Evolutionary conservation across 257 asterid genomes (phyloP), one percentile per base, ranked within the genome.

Genomic region (Rauvolfia tetraphylla): DNA sequence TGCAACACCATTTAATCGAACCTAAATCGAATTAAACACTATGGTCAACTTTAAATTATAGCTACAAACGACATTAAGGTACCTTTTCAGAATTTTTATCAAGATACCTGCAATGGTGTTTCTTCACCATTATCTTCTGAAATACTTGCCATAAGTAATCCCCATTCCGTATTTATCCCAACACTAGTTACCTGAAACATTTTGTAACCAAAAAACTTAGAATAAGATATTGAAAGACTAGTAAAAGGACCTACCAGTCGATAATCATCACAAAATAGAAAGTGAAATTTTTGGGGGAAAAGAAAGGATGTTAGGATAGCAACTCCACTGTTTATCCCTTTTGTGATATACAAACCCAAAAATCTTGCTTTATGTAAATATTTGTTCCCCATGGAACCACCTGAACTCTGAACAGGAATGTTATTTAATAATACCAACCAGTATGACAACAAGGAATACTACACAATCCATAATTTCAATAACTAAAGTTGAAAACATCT

Each of bases 61-160:
- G 49, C 31, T 41, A 66, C 22, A 49, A 29, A 27, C 42, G 20
- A 68, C 6, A n/a, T 34, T 7, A 65, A 70, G 4, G 46, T 11
- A 39, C 46, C 31, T 11, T 63, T 68, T 54, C 29, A 71, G 74
- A 65, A 61, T 67, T 74, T 57, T 67, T 41, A 77, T n/a, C 63
- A 58, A 72, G 41, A 39, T 53, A 93, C 99, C 98, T 95, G 99
- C 86, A 95, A 80, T 34, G 99, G 97, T 74, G 99, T 95, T 85
- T 95, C 99, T 90, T 95, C 99, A 75, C 95, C 98, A 84, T 90
- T 95, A 83, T 95, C 99, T 83, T 95, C 99, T 14, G 99, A 89
- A 78, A 95, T 95, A 81, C 99, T 95, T 29, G 99, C 98, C 99
- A 95, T 95, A 66, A 95, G 89, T 78, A 95, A 81, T 66, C 99